Evolutionary conservation across 768 basidiomycete species (phyloP).

Genomic region (Cytidiella melzeri): DNA sequence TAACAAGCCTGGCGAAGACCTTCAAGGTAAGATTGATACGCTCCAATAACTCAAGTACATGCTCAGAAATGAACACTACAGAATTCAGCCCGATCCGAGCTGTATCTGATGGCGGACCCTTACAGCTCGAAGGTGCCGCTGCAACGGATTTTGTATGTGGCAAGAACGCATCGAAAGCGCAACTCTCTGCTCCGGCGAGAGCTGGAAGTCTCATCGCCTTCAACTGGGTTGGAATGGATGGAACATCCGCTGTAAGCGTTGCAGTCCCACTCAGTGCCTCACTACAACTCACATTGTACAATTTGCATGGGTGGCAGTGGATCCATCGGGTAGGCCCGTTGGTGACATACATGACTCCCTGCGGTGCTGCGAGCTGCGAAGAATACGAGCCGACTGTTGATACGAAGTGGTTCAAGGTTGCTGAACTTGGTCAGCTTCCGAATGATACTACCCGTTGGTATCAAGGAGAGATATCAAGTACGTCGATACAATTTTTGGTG

Average conservation of each 20-base stretch:
- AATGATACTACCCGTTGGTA: conserved; percentile 19
- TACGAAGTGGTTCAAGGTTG: conserved; percentile 68
- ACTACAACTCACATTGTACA: background rate
- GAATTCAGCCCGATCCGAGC: background rate
- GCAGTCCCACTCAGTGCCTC: background rate
- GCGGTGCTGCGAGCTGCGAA: conserved; percentile 49
- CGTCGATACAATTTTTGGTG: background rate
- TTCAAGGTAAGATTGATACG: conserved; percentile 22
- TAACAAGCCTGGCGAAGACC: conserved; percentile 37
- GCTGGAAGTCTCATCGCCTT: conserved; percentile 52
- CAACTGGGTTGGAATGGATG: conserved; percentile 50
- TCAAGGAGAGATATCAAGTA: conserved; percentile 21
- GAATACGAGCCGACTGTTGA: conserved; percentile 49
- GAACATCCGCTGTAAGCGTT: conserved; percentile 27
- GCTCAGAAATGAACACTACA: too few species aligned
- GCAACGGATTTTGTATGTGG: conserved; percentile 61
- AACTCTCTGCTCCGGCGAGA: conserved; percentile 46
- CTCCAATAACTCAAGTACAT: too few species aligned
- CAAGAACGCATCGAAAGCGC: conserved; percentile 41
- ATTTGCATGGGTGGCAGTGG: conserved; percentile 32
- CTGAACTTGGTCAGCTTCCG: conserved; percentile 21
- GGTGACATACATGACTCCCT: conserved; percentile 68
- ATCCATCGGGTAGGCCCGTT: conserved; percentile 59
- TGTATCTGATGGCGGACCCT: conserved; percentile 26
- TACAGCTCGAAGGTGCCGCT: conserved; percentile 49